Evolutionary conservation across 164 flowering plant species (phyloP), one percentile per base, ranked within the genome.

Genomic region (Paratinospora sagittata): DNA sequence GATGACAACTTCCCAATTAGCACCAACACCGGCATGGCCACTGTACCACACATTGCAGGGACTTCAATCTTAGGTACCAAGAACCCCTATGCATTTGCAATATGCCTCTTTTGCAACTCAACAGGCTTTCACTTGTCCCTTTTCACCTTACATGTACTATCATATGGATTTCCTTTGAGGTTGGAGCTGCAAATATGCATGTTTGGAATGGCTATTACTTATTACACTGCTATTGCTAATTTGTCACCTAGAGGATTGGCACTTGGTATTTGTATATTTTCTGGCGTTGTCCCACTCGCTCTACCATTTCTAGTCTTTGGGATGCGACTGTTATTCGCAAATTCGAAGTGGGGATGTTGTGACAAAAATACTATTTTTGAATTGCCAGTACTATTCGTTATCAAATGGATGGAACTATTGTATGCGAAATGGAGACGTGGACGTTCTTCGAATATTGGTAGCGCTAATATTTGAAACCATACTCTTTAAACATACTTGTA

Each of bases 151-250:
- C 14, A 30, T 14, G 24, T 49, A 16, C 60, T 72, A 34, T 65
- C 74, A 13, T 21, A 33, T n/a, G 64, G 69, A 30, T 72, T 72
- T 34, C 69, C 74, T 23, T 55, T 72, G 69, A 65, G 63, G 61
- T 36, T 72, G 26, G 69, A 65, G 69, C 62, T 72, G 8, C 60
- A 65, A 16, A 52, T 65, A 14, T 52, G 63, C 21, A 17, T 72
- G 6, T 8, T 55, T 43, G 74, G 52, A 30, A 49, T 65, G 64
- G 10, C 16, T 52, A 24, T 23, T 16, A 72, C 64, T 14, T 72
- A 64, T 37, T 49, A 23, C 21, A 36, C 14, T 11, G 30, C 47
- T 7, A 47, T 72, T 36, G 0, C 24, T 36, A 17, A 27, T 9
- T 39, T 27, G 8, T 27, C 69, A 1, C 39, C 19, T 21, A 19